These are phyloP conservation scores for Kodamaea anthophila DNA, from an alignment of 1,139 yeast species.

Conservation along the genomic window DNA sequence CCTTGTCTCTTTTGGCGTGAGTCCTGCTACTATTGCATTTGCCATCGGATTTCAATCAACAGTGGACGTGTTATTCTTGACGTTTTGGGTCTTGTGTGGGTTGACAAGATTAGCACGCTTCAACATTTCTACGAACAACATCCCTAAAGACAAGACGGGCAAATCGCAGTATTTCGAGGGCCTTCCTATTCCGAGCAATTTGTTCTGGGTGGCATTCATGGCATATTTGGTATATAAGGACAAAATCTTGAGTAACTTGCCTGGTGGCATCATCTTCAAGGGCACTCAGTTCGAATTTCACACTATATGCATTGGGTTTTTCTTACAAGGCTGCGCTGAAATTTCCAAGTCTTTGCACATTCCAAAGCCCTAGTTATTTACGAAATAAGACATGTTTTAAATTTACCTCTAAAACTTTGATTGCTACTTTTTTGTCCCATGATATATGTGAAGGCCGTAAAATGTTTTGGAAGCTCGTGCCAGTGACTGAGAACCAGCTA, in stretches of 20 bases:
- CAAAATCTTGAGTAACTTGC: constrained; percentile 45
- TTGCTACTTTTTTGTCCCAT: too few species aligned
- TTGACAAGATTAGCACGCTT: constrained; percentile 90
- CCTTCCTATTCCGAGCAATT: constrained; percentile 87
- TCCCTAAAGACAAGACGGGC: constrained; percentile 83
- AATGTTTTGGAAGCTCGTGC: too few species aligned
- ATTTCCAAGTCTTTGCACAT: constrained; percentile 85
- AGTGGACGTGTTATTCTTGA: constrained; percentile 65
- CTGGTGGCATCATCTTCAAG: constrained; percentile 55
- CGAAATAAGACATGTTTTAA: too few species aligned
- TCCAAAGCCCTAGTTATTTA: constrained; percentile 84
- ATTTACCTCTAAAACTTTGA: not conserved
- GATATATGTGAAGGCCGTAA: too few species aligned
- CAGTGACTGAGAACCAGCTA: too few species aligned
- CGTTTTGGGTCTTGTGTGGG: constrained; percentile 90
- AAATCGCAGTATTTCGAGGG: constrained; percentile 88
- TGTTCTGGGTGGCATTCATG: constrained; percentile 68
- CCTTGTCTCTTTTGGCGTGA: constrained; percentile 85
- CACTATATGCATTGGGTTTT: constrained; percentile 57
- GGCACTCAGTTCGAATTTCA: constrained; percentile 68
- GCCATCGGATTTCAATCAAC: constrained; percentile 85
- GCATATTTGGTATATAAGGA: constrained; percentile 55
- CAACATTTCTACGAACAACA: constrained; percentile 86
- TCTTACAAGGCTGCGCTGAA: constrained; percentile 83
- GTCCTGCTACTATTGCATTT: constrained; percentile 90